phyloP scores from a whole-genome alignment of 1,284 basidiomycete genomes.

The Ustilago nuda region DNA sequence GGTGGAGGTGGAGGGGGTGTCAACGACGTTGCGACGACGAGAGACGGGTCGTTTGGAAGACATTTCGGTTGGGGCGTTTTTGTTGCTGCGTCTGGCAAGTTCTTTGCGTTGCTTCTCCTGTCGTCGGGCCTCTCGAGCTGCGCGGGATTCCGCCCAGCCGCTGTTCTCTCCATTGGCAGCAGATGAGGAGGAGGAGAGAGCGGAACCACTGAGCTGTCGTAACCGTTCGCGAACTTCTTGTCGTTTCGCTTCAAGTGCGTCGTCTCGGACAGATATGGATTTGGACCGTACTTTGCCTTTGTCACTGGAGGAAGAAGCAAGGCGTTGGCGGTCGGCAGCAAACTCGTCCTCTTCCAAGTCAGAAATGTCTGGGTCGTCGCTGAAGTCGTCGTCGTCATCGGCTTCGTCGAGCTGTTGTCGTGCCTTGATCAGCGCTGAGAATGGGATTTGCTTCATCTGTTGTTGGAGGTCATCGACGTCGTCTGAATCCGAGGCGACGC shows the following conservation, averaged over 20 bases:
- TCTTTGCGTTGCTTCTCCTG: conserved; percentile 34
- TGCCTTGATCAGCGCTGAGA: conserved; percentile 75
- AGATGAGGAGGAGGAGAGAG: conserved; percentile 4
- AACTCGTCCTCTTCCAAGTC: conserved; percentile 59
- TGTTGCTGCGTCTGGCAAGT: conserved; percentile 76
- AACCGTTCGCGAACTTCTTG: conserved; percentile 42
- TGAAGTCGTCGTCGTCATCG: conserved; percentile 20
- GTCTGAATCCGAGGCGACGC: conserved; percentile 29
- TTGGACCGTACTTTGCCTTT: conserved; percentile 25
- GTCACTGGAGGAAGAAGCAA: conserved; percentile 20
- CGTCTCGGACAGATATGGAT: conserved; percentile 11
- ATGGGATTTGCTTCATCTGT: conserved; percentile 58
- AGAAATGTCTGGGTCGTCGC: conserved; percentile 32
- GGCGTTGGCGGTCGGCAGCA: conserved; percentile 33
- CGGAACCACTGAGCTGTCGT: conserved; percentile 33
- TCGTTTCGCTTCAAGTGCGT: conserved; percentile 34
- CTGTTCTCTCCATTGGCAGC: conserved; percentile 3
- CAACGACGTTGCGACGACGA: conserved; percentile 80
- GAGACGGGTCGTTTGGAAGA: conserved; percentile 88
- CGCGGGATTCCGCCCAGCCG: conserved; percentile 19
- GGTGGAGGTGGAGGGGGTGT: conserved; percentile 76
- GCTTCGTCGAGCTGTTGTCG: conserved; percentile 57
- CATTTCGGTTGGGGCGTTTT: conserved; percentile 90
- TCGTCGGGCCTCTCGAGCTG: conserved; percentile 18
- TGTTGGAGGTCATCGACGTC: conserved; percentile 26